phyloP scores from a whole-genome alignment of 1,284 basidiomycete species.

The Sanghuangporus sanghuang region DNA sequence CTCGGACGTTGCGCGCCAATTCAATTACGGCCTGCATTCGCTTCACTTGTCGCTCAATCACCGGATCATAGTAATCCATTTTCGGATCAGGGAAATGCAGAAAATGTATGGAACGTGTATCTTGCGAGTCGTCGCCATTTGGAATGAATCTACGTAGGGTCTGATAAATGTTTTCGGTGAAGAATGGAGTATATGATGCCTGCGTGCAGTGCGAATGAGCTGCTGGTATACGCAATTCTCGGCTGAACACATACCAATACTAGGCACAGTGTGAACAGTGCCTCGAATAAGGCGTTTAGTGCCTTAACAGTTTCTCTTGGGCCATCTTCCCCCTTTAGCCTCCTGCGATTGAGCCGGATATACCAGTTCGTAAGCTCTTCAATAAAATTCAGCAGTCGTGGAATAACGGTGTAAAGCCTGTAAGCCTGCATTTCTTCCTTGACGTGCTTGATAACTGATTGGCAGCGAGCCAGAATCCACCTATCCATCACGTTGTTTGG shows the following conservation, averaged over 20 bases:
- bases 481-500: conserved; percentile 97
- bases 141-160: not conserved
- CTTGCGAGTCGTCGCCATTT: not conserved
- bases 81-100: not conserved
- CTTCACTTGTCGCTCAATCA: conserved; percentile 44
- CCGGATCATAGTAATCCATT: not conserved
- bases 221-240: too few species aligned
- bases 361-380: conserved; percentile 99
- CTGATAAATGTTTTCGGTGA: not conserved
- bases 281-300: not conserved
- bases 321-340: conserved; percentile 94
- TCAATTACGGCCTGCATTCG: conserved; percentile 96
- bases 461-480: conserved; percentile 97
- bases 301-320: conserved; percentile 69
- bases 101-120: not conserved
- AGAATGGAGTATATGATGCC: not conserved
- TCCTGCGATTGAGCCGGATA: conserved; percentile 96
- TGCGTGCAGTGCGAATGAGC: not conserved
- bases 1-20: conserved; percentile 84
- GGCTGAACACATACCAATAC: not conserved
- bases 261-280: not conserved
- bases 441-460: conserved; percentile 91
- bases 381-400: conserved; percentile 84
- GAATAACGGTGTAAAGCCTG: conserved; percentile 26
- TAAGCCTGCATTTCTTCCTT: conserved; percentile 35